Conservation (phyloP, 2,329 filamentous ascomycete species). For the Talaromyces sp. region DNA sequence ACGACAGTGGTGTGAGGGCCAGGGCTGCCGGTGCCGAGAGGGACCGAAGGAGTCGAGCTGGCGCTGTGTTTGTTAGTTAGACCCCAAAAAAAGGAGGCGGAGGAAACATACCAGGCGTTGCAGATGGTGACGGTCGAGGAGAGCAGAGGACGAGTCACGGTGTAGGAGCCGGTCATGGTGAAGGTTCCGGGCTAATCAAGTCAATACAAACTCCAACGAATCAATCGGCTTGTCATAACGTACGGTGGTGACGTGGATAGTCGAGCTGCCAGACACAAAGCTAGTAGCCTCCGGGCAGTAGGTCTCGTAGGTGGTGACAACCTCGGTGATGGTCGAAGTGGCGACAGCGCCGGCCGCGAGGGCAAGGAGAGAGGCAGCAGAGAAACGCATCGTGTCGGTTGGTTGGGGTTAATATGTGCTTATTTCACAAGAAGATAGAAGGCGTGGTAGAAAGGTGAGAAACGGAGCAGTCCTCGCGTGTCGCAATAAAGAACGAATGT, state of each 20-base stretch:
- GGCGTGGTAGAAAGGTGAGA: background rate
- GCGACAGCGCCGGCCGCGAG: slow-evolving; percentile 35
- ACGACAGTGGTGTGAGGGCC: slow-evolving; percentile 15
- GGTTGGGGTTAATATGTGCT: background rate
- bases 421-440: background rate
- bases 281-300: slow-evolving; percentile 65
- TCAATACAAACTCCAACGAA: background rate
- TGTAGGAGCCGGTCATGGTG: slow-evolving; percentile 71
- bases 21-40: slow-evolving; percentile 4
- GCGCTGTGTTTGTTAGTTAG: background rate
- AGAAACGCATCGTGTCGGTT: slow-evolving; percentile 46
- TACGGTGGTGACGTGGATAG: slow-evolving; percentile 65
- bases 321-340: slow-evolving; percentile 35
- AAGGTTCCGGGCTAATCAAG: slow-evolving; percentile 55
- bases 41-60: slow-evolving; percentile 5
- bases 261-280: slow-evolving; percentile 59
- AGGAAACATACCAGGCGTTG: slow-evolving; percentile 32
- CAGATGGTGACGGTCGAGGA: slow-evolving; percentile 49
- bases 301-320: slow-evolving; percentile 62
- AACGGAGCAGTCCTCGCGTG: background rate
- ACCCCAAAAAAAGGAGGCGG: background rate
- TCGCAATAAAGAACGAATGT: slow-evolving; percentile 9
- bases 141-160: slow-evolving; percentile 48
- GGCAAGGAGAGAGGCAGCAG: slow-evolving; percentile 35
- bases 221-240: slow-evolving; percentile 17